Base-by-base conservation (phyloP, 192 early-diverging fungal species). In the Coemansia sp. region DNA sequence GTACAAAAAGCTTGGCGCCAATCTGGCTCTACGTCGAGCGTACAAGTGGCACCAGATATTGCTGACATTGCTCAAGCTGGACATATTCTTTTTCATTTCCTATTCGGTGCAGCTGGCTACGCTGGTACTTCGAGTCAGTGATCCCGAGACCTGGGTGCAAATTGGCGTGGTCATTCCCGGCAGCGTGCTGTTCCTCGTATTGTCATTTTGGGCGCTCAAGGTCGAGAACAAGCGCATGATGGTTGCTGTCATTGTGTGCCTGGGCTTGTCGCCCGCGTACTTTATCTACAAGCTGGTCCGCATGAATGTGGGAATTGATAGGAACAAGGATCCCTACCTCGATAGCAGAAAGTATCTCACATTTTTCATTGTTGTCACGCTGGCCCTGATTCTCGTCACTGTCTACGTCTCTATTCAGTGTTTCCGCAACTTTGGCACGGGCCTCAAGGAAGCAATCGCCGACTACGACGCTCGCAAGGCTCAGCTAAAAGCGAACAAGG, bases 1-100 rank as follows among this genome's bases (percentile, higher is more conserved):
- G 42, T 92, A 90, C 80, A 92, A 91, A 68, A 92, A 91, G 78
- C 90, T 94, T 73, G 90, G 91, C 15, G 91, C 92, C 34, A 90
- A 94, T 63, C 65, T 91, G 64, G 79, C 84, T 5, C 88, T 94
- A 86, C 80, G 90, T 63, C 89, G 89, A 36, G 85, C 86, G 66
- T 94, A 90, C 82, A 90, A 88, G 71, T 87, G 87, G 73, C 89
- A 91, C 61, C 91, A 91, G 72, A 90, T 94, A 60, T 86, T 94
- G 66, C 88, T 92, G 58, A 94, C 91, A 71, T 74, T 94, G 39
- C 81, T 94, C 51, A 94, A 94, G 76, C 90, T 94, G 17, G 90
- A 92, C 66, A 81, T 92, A 45, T 92, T 92, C 68, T 93, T 93
- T 45, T 90, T 93, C 46, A 85, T 93, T 36, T 86, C 89, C 15